These are phyloP conservation scores for Phyllostachys edulis DNA, from an alignment of 176 grass and related monocot genomes.

Conservation along the genomic window DNA sequence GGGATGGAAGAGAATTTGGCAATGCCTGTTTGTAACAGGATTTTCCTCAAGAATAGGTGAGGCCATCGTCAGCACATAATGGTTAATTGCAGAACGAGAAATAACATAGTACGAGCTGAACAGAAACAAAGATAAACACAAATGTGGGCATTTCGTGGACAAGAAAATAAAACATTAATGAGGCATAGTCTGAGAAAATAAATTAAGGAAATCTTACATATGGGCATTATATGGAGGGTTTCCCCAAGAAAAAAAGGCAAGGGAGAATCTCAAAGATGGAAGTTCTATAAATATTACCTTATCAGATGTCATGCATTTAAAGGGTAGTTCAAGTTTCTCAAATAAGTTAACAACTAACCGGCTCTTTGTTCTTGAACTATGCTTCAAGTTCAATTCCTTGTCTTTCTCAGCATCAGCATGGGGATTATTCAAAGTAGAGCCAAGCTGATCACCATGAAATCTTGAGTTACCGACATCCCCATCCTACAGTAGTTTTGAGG, in stretches of 20 bases:
- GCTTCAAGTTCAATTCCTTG: slow-evolving; percentile 46
- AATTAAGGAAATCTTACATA: slow-evolving; percentile 3
- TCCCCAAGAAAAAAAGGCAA: background rate
- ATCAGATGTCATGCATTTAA: slow-evolving; percentile 21
- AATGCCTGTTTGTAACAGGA: background rate
- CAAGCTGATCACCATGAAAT: slow-evolving; percentile 43
- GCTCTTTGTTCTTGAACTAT: slow-evolving; percentile 42
- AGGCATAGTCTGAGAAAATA: background rate
- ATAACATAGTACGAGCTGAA: background rate
- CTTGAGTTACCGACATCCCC: slow-evolving; percentile 56
- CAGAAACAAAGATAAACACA: background rate
- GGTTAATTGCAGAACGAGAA: slow-evolving; percentile 5
- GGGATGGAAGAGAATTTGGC: background rate
- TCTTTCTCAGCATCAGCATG: slow-evolving; percentile 35
- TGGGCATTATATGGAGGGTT: background rate
- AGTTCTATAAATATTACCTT: background rate
- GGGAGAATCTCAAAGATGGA: background rate
- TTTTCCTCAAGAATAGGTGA: background rate
- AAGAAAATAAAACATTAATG: background rate
- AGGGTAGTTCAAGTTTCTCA: slow-evolving; percentile 6
- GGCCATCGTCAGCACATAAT: background rate
- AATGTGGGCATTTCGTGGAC: background rate
- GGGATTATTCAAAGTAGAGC: slow-evolving; percentile 39
- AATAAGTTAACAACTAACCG: slow-evolving; percentile 39
- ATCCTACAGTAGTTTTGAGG: slow-evolving; percentile 99